These are phyloP conservation scores for Neonectria neomacrospora DNA, from an alignment of 2,329 filamentous ascomycete species.

Conservation along the genomic window DNA sequence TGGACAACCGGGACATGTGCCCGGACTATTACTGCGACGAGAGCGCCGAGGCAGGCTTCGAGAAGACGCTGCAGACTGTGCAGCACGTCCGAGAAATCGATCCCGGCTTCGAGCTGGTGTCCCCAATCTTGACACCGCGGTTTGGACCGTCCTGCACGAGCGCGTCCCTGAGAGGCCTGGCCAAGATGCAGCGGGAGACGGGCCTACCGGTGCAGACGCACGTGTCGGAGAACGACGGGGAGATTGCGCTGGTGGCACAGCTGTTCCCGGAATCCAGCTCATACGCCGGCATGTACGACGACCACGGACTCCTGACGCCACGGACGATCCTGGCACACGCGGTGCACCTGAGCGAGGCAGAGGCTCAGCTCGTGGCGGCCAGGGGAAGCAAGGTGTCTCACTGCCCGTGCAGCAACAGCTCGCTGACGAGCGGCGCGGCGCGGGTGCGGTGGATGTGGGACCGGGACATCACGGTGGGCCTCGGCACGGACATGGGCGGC, in stretches of 20 bases:
- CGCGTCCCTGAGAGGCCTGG: slow-evolving; percentile 72
- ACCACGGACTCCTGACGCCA: slow-evolving; percentile 72
- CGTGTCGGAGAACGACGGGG: slow-evolving; percentile 82
- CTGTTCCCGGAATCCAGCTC: slow-evolving; percentile 72
- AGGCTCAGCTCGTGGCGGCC: slow-evolving; percentile 71
- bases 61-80: slow-evolving; percentile 69
- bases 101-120: slow-evolving; percentile 70
- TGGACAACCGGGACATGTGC: slow-evolving; percentile 76
- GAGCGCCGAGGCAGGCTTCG: slow-evolving; percentile 66
- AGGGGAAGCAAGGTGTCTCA: slow-evolving; percentile 78
- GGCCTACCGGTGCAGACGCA: slow-evolving; percentile 85
- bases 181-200: slow-evolving; percentile 69
- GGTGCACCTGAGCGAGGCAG: slow-evolving; percentile 76
- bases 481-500: slow-evolving; percentile 92
- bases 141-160: slow-evolving; percentile 73
- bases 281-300: slow-evolving; percentile 86
- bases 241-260: slow-evolving; percentile 75
- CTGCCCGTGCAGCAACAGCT: slow-evolving; percentile 88
- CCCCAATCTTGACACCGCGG: slow-evolving; percentile 81
- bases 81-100: slow-evolving; percentile 75
- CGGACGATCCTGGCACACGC: slow-evolving; percentile 88
- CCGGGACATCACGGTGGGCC: slow-evolving; percentile 79
- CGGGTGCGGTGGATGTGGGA: slow-evolving; percentile 80
- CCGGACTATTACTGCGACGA: slow-evolving; percentile 85
- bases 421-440: slow-evolving; percentile 82